Evolutionary conservation across 139 green algal genomes (phyloP).

Genomic region (Haematococcus sp.): DNA sequence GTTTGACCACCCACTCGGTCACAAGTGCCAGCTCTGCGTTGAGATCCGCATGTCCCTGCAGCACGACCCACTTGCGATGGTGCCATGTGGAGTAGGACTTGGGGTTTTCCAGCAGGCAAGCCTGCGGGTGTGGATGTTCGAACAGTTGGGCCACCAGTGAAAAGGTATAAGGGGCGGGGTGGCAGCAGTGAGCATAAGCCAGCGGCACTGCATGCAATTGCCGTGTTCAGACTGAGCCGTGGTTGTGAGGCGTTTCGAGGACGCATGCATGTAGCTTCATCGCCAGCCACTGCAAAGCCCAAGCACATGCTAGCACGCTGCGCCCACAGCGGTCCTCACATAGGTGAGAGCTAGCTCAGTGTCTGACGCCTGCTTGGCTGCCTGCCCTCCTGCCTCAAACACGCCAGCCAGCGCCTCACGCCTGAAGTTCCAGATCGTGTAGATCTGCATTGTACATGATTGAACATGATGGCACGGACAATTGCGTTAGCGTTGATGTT

Average conservation of each 20-base stretch:
- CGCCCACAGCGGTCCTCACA: too few relatives aligned
- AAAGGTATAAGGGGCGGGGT: too few relatives aligned
- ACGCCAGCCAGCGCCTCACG: slow-evolving; percentile 58
- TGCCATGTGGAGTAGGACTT: slow-evolving; percentile 96
- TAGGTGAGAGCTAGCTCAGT: slow-evolving; percentile 50
- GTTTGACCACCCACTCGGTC: slow-evolving; percentile 7
- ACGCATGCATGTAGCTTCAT: too few relatives aligned
- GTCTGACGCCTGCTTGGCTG: slow-evolving; percentile 31
- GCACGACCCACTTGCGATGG: slow-evolving; percentile 87
- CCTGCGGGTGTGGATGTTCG: too few relatives aligned
- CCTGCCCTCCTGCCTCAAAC: slow-evolving; percentile 48
- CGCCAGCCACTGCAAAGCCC: too few relatives aligned
- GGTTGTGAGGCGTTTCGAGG: too few relatives aligned
- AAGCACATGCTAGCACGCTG: too few relatives aligned
- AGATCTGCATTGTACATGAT: slow-evolving; percentile 77
- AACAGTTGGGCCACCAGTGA: too few relatives aligned
- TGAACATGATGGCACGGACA: too few relatives aligned
- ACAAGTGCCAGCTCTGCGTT: slow-evolving; percentile 49
- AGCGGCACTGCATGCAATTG: too few relatives aligned
- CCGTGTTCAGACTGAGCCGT: too few relatives aligned
- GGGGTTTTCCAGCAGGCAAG: slow-evolving; percentile 77
- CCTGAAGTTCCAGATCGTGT: slow-evolving; percentile 92
- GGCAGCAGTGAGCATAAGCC: too few relatives aligned
- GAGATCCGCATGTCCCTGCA: slow-evolving; percentile 44
- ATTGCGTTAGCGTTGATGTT: slow-evolving; percentile 3